phyloP scores from a whole-genome alignment of 1,139 yeast genomes.

The Sugiyamaella japonica region DNA sequence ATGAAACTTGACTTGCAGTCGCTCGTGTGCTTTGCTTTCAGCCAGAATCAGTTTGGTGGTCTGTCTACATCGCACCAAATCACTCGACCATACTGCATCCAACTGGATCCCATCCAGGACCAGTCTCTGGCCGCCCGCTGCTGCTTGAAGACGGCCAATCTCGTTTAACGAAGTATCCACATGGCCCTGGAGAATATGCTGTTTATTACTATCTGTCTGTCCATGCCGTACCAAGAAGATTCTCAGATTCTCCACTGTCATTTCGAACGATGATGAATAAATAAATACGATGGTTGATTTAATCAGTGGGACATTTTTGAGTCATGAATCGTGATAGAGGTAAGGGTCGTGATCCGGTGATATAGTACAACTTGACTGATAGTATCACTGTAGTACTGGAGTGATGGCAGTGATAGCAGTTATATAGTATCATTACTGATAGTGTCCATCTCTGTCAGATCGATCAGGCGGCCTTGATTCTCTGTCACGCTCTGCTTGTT shows the following conservation, averaged over 20 bases:
- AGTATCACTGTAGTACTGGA: no score
- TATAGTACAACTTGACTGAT: no score
- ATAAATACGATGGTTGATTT: no score
- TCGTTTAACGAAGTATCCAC: slow-evolving; percentile 36
- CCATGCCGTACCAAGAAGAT: slow-evolving; percentile 75
- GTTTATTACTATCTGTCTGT: slow-evolving; percentile 68
- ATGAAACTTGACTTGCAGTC: slow-evolving; percentile 32
- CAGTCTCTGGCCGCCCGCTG: slow-evolving; percentile 30
- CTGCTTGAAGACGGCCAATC: slow-evolving; percentile 32
- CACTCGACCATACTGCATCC: slow-evolving; percentile 38
- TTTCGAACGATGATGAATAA: neutral
- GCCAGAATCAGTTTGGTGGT: slow-evolving; percentile 34
- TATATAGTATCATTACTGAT: no score
- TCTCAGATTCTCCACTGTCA: slow-evolving; percentile 41
- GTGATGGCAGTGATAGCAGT: no score
- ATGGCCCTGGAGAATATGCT: slow-evolving; percentile 76
- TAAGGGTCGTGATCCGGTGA: no score
- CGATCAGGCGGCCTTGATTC: no score
- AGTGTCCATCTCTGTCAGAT: no score
- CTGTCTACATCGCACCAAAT: slow-evolving; percentile 35
- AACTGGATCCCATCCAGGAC: slow-evolving; percentile 19
- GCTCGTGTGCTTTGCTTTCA: slow-evolving; percentile 1
- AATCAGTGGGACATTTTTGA: no score
- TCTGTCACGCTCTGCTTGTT: no score
- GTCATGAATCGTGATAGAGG: no score